phyloP scores from a whole-genome alignment of 768 basidiomycete species.

The Grammothele lineata region DNA sequence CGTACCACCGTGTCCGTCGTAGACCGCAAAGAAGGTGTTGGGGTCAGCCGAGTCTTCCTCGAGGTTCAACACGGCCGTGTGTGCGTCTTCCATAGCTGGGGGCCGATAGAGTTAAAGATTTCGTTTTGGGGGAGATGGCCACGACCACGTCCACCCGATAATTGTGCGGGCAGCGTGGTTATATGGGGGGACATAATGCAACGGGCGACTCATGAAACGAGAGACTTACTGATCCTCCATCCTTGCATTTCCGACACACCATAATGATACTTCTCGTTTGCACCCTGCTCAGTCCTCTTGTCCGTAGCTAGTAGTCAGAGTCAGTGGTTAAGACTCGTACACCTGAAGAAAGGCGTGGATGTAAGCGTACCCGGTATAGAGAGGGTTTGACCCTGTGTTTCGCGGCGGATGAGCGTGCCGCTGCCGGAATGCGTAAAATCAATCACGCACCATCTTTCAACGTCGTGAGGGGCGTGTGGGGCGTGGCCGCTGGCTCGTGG shows the following conservation, averaged over 20 bases:
- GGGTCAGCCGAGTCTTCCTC: conserved; percentile 43
- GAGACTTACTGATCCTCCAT: conserved; percentile 90
- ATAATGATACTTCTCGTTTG: conserved; percentile 66
- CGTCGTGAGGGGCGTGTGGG: background rate
- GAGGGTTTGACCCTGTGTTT: conserved; percentile 25
- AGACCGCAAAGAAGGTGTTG: conserved; percentile 92
- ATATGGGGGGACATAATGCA: background rate
- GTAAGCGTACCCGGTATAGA: conserved; percentile 22
- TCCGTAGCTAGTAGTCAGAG: conserved; percentile 53
- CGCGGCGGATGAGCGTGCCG: no score
- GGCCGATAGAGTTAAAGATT: conserved; percentile 8
- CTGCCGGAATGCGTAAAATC: background rate
- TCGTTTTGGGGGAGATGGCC: no score
- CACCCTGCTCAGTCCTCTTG: conserved; percentile 74
- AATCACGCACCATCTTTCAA: conserved; percentile 17
- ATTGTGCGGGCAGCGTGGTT: no score
- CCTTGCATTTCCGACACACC: conserved; percentile 97
- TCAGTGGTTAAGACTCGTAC: background rate
- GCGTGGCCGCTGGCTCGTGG: background rate
- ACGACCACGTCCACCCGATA: no score
- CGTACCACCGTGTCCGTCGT: conserved; percentile 96
- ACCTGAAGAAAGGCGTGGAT: background rate
- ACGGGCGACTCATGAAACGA: background rate
- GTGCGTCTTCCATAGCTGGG: conserved; percentile 96
- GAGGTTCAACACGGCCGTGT: conserved; percentile 69